Conservation (phyloP, 2,329 filamentous ascomycete species). For the Hymenoscyphus scutula region DNA sequence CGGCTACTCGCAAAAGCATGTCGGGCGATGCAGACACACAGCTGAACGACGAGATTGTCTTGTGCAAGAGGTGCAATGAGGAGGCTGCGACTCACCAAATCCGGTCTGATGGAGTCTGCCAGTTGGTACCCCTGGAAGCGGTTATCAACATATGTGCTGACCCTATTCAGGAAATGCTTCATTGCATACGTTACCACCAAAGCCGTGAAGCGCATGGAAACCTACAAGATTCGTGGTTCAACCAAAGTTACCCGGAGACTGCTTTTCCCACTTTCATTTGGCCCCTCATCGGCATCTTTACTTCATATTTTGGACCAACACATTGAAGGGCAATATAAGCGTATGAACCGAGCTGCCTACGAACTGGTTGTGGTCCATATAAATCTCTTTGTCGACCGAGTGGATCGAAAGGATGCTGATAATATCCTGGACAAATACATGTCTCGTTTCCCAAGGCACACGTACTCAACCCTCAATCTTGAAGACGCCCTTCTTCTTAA, state of each 20-base stretch:
- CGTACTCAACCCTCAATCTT: conserved; percentile 63
- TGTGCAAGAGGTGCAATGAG: conserved; percentile 34
- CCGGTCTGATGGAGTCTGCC: conserved; percentile 36
- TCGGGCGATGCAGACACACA: neutral
- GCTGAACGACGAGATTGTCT: neutral
- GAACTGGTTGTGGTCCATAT: conserved; percentile 59
- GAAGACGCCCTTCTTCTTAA: conserved; percentile 55
- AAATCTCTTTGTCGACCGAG: conserved; percentile 34
- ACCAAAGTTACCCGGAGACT: conserved; percentile 46
- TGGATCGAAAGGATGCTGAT: conserved; percentile 29
- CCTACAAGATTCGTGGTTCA: conserved; percentile 51
- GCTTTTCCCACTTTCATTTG: conserved; percentile 78
- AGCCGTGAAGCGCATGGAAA: conserved; percentile 72
- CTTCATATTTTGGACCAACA: conserved; percentile 73
- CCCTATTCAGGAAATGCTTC: conserved; percentile 65
- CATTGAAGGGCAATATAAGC: conserved; percentile 61
- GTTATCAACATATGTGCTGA: conserved; percentile 21
- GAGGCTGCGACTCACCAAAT: conserved; percentile 33
- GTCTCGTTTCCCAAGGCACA: conserved; percentile 62
- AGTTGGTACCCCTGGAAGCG: conserved; percentile 24
- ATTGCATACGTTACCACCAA: conserved; percentile 74
- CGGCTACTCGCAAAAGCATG: conserved; percentile 5
- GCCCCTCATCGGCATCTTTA: conserved; percentile 74
- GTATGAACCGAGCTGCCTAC: conserved; percentile 64
- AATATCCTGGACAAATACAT: conserved; percentile 47